Evolutionary conservation across 768 basidiomycete genomes (phyloP).

Genomic region (Podaxis carcinomalis): DNA sequence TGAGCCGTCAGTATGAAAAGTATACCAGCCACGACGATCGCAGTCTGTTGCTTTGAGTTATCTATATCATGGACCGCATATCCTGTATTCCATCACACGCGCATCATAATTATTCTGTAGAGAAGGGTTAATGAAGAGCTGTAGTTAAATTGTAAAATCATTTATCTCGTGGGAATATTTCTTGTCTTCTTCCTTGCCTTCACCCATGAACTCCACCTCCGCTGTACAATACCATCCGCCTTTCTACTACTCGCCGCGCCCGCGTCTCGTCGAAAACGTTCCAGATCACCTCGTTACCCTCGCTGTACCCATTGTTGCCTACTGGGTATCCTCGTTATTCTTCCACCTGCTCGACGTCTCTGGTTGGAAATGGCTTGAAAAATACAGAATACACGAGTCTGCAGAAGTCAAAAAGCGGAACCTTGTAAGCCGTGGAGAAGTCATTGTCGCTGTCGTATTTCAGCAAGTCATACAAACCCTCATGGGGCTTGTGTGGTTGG

Average conservation of each 20-base stretch:
- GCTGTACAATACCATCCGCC: conserved; percentile 25
- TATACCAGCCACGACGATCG: conserved; percentile 3
- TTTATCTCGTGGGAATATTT: conserved; percentile 10
- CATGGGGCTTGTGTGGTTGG: conserved; percentile 67
- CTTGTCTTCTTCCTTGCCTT: conserved; percentile 10
- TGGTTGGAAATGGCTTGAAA: conserved; percentile 72
- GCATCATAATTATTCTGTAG: conserved; percentile 8
- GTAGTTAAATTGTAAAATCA: conserved; percentile 12
- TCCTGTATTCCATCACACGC: conserved; percentile 9
- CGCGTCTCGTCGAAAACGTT: conserved; percentile 47
- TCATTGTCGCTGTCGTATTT: conserved; percentile 75
- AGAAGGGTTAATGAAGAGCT: conserved; percentile 1
- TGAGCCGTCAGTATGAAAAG: conserved; percentile 44
- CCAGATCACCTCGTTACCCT: conserved; percentile 73
- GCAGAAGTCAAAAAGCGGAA: conserved; percentile 74
- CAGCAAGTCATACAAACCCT: conserved; percentile 86
- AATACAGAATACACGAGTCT: conserved; percentile 85
- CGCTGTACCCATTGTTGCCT: conserved; percentile 70
- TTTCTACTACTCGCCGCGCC: conserved; percentile 49
- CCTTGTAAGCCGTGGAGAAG: conserved; percentile 63
- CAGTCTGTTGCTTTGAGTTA: conserved; percentile 8
- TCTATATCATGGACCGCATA: conserved; percentile 12
- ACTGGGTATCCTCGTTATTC: conserved; percentile 78
- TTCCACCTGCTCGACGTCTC: conserved; percentile 84
- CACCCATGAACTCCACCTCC: conserved; percentile 6